Conservation (phyloP, 768 basidiomycete species). For the Lactifluus hygrophoroides region DNA sequence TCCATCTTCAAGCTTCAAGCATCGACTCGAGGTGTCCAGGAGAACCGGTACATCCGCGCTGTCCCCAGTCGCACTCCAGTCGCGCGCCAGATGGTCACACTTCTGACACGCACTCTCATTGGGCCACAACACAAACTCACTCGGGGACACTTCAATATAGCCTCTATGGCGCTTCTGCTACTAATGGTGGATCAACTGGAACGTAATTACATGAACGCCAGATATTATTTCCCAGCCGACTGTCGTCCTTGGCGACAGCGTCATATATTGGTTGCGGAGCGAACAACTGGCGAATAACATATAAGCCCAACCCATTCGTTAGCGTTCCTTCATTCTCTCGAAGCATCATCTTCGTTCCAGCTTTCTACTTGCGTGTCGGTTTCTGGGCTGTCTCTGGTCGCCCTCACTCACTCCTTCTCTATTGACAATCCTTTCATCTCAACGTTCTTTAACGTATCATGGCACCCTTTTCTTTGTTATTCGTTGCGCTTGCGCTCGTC, state of each 20-base stretch:
- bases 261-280: neutral
- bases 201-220: no score
- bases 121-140: no score
- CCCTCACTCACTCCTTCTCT: slow-evolving; percentile 17
- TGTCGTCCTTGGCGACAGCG: neutral
- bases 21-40: no score
- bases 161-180: no score
- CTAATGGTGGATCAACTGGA: no score
- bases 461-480: slow-evolving; percentile 25
- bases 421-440: slow-evolving; percentile 16
- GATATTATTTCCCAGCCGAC: neutral
- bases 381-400: slow-evolving; percentile 23
- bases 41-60: neutral
- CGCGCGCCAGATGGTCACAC: no score
- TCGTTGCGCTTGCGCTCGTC: slow-evolving; percentile 20
- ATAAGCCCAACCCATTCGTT: neutral
- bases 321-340: slow-evolving; percentile 1
- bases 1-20: slow-evolving; percentile 2
- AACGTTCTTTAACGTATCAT: slow-evolving; percentile 20
- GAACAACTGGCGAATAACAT: neutral
- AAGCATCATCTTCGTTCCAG: slow-evolving; percentile 14
- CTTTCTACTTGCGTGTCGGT: slow-evolving; percentile 14
- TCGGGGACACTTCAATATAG: no score
- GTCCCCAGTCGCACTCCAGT: no score
- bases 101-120: no score